Conservation (phyloP, 495 filamentous ascomycete species). For the Aspergillus haitiensis region DNA sequence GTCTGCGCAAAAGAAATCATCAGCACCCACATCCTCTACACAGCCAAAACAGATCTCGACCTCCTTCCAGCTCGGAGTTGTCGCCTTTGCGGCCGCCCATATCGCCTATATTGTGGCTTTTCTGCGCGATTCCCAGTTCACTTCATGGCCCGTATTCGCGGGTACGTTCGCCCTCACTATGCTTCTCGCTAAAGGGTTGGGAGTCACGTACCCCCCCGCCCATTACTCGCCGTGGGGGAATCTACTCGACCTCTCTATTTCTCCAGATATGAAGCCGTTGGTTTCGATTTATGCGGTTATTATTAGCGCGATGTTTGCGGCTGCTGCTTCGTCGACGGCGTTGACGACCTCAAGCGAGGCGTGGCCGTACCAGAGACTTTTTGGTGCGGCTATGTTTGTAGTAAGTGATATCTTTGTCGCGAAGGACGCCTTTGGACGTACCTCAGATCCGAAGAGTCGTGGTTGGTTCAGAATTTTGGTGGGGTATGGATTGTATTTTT, state of each 20-base stretch:
- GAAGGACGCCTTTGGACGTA: conserved; percentile 15
- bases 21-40: neutral
- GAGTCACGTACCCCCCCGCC: neutral
- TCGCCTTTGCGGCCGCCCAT: conserved; percentile 29
- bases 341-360: neutral
- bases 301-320: conserved; percentile 24
- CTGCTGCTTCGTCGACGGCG: conserved; percentile 20
- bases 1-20: neutral
- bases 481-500: conserved; percentile 22
- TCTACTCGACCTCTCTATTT: conserved; percentile 18
- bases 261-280: conserved; percentile 22
- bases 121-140: conserved; percentile 15
- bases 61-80: conserved; percentile 27
- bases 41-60: conserved; percentile 19
- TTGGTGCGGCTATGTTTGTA: conserved; percentile 17
- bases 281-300: conserved; percentile 22
- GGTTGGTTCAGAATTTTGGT: conserved; percentile 12
- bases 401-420: conserved; percentile 20
- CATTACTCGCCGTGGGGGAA: neutral
- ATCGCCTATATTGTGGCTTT: conserved; percentile 27
- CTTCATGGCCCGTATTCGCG: conserved; percentile 16
- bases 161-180: conserved; percentile 8
- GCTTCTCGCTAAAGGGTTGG: neutral
- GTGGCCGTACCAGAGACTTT: conserved; percentile 14
- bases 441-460: neutral